These are phyloP conservation scores for Trematosphaeria pertusa DNA, from an alignment of 2,329 filamentous ascomycete species.

Conservation along the genomic window DNA sequence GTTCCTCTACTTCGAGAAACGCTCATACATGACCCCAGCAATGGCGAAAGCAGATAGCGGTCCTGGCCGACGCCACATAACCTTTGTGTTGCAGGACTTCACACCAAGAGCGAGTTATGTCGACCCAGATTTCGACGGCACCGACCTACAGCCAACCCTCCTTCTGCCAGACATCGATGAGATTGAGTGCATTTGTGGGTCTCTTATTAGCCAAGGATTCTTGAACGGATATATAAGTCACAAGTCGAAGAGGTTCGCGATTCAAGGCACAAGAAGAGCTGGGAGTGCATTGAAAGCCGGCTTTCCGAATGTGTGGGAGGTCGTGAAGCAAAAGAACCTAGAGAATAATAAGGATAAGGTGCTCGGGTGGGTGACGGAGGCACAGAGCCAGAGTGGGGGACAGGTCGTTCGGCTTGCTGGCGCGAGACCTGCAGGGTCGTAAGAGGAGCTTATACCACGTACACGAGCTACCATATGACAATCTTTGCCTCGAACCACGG, in stretches of 20 bases:
- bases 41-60: constrained; percentile 35
- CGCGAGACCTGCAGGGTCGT: constrained; percentile 55
- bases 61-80: constrained; percentile 50
- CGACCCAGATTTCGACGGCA: constrained; percentile 55
- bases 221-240: constrained; percentile 86
- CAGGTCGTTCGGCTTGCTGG: constrained; percentile 65
- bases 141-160: constrained; percentile 38
- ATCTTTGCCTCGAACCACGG: no score
- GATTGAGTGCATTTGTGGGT: constrained; percentile 79
- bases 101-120: constrained; percentile 53
- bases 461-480: no score
- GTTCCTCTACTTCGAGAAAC: constrained; percentile 70
- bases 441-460: no score
- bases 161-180: constrained; percentile 63
- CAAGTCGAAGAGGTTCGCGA: constrained; percentile 76
- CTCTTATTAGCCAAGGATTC: constrained; percentile 79
- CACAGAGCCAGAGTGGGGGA: constrained; percentile 44
- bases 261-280: constrained; percentile 72
- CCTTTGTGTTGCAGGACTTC: constrained; percentile 58
- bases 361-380: constrained; percentile 73
- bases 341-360: constrained; percentile 61
- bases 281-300: constrained; percentile 68
- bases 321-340: constrained; percentile 65
- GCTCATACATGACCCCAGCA: constrained; percentile 41
- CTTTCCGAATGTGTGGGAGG: constrained; percentile 77